Conservation (phyloP, 73 alveolate species). For the Paramecium sexaurelia region DNA sequence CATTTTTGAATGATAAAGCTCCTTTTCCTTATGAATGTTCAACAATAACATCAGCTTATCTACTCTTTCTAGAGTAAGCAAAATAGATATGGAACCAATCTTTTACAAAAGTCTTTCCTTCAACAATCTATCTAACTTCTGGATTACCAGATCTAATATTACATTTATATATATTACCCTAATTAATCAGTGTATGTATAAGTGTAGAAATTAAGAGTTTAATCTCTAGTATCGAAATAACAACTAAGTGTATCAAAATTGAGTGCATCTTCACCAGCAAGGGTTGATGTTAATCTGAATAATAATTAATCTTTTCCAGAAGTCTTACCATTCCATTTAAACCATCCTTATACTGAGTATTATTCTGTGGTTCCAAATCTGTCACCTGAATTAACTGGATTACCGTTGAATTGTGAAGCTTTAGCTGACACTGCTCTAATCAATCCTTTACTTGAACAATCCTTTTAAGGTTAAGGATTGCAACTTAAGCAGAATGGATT, state of each 20-base stretch:
- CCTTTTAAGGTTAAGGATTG: slow-evolving; percentile 13
- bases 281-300: slow-evolving; percentile 38
- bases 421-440: neutral
- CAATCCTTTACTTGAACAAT: neutral
- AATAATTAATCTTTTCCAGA: neutral
- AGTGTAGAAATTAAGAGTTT: slow-evolving; percentile 40
- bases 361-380: slow-evolving; percentile 7
- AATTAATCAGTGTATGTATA: slow-evolving; percentile 1
- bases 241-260: slow-evolving; percentile 18
- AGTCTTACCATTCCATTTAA: slow-evolving; percentile 44
- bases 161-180: neutral
- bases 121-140: slow-evolving; percentile 37
- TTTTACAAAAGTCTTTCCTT: slow-evolving; percentile 33
- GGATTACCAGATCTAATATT: slow-evolving; percentile 23
- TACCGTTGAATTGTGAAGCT: neutral
- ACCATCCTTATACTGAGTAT: slow-evolving; percentile 50
- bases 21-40: slow-evolving; percentile 51
- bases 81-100: slow-evolving; percentile 56
- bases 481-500: slow-evolving; percentile 13
- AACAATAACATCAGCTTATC: slow-evolving; percentile 40
- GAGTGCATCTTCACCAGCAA: neutral
- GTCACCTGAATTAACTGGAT: slow-evolving; percentile 6
- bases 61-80: slow-evolving; percentile 5
- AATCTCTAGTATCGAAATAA: slow-evolving; percentile 17
- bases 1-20: slow-evolving; percentile 29